Conservation (phyloP, 495 filamentous ascomycete genomes). For the Bacidia gigantensis region DNA sequence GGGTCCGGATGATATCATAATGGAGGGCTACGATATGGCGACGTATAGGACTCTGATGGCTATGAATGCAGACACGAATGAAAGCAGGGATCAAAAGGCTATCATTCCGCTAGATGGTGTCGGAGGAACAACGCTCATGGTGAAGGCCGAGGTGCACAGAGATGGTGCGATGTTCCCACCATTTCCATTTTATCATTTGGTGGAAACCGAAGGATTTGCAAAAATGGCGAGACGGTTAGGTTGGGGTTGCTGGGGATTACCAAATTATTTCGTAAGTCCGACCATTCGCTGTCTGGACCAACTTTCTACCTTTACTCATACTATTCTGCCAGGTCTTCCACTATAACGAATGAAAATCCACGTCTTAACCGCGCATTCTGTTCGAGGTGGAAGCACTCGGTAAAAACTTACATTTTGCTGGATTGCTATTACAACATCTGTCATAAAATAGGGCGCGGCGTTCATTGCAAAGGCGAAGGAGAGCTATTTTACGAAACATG, state of each 20-base stretch:
- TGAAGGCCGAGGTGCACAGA: conserved; percentile 93
- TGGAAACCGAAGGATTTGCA: conserved; percentile 96
- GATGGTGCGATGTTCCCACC: conserved; percentile 98
- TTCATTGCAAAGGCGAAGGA: conserved; percentile 1
- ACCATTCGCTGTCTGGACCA: background rate
- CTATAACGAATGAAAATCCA: conserved; percentile 59
- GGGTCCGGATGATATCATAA: conserved; percentile 77
- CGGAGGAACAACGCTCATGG: conserved; percentile 82
- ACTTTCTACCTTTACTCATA: conserved; percentile 13
- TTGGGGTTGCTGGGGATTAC: conserved; percentile 70
- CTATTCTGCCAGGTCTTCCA: conserved; percentile 55
- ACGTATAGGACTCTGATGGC: conserved; percentile 90
- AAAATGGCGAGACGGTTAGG: conserved; percentile 88
- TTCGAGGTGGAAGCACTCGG: background rate
- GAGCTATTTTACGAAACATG: background rate
- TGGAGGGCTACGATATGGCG: conserved; percentile 91
- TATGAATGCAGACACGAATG: conserved; percentile 46
- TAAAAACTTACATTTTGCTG: background rate
- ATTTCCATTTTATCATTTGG: conserved; percentile 89
- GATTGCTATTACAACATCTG: background rate
- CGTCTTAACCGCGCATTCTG: background rate
- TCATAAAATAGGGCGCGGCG: background rate
- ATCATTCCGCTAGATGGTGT: conserved; percentile 79
- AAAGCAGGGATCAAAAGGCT: conserved; percentile 38
- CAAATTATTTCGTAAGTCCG: conserved; percentile 85